Evolutionary conservation across 129 eudicot genomes (phyloP).

Genomic region (Smallanthus sonchifolius): DNA sequence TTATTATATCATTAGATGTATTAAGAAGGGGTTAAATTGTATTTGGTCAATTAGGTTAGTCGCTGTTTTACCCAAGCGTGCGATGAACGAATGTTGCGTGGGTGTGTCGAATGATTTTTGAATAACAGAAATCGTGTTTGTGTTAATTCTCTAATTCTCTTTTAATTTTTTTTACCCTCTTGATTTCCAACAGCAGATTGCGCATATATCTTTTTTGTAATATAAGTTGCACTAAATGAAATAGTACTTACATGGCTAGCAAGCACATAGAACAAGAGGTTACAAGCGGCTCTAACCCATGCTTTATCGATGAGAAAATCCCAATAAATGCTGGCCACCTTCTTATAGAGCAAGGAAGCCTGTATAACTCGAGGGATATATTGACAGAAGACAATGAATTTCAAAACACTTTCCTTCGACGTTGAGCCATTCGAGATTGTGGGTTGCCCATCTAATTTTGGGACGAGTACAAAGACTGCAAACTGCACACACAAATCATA

Average conservation of each 20-base stretch:
- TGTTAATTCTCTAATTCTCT: too few species aligned
- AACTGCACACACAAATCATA: conserved; percentile 24
- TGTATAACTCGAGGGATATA: conserved; percentile 38
- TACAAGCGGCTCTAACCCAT: conserved; percentile 82
- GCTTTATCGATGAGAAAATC: conserved; percentile 56
- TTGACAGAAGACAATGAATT: conserved; percentile 34
- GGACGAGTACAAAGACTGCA: conserved; percentile 31
- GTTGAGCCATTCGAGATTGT: not conserved
- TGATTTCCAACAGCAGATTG: too few species aligned
- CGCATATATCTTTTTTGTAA: too few species aligned
- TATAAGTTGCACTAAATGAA: too few species aligned
- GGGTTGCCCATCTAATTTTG: conserved; percentile 18
- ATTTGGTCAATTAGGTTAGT: too few species aligned
- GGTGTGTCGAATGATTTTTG: too few species aligned
- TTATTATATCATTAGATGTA: too few species aligned
- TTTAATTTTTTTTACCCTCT: too few species aligned
- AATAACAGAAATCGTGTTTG: too few species aligned
- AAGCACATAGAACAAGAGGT: conserved; percentile 70
- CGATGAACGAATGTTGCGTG: too few species aligned
- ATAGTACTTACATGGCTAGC: conserved; percentile 71
- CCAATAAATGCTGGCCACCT: conserved; percentile 42
- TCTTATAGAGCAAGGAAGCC: conserved; percentile 23
- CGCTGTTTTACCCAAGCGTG: too few species aligned
- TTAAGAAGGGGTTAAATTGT: too few species aligned
- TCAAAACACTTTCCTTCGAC: conserved; percentile 23